A percentile compares a stretch with the other conserved stretches of the same genome.
These are phyloP conservation scores for Solanum appendiculatum DNA, from an alignment of 257 asterid species.

Conservation along the genomic window DNA sequence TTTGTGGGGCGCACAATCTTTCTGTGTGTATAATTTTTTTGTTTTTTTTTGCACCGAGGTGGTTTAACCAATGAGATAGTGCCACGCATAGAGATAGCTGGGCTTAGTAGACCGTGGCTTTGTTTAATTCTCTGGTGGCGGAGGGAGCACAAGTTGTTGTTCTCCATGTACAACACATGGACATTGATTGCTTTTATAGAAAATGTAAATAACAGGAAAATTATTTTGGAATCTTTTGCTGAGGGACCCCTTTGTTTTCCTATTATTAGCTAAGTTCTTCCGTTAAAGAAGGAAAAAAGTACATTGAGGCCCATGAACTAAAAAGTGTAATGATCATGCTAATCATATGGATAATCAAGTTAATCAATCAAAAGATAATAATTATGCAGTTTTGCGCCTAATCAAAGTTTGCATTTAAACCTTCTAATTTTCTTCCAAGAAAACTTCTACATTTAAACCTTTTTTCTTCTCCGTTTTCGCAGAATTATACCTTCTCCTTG, in stretches of 20 bases:
- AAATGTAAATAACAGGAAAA: background rate
- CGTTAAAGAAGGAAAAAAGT: background rate
- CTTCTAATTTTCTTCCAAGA: background rate
- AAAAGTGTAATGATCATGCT: background rate
- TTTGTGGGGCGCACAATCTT: constrained; percentile 23
- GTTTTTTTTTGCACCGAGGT: background rate
- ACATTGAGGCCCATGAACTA: background rate
- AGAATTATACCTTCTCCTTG: constrained; percentile 14
- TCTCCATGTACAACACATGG: background rate
- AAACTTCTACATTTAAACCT: background rate
- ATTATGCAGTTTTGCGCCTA: background rate
- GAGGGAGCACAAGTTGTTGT: background rate
- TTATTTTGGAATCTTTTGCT: background rate
- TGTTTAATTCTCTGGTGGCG: background rate
- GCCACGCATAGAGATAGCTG: background rate
- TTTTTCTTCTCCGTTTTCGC: background rate
- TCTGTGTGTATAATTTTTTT: background rate
- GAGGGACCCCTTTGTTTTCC: background rate
- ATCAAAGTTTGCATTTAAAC: background rate
- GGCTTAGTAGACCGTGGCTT: background rate
- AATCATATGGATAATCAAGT: background rate
- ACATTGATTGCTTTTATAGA: background rate
- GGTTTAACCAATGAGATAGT: background rate
- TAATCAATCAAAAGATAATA: background rate
- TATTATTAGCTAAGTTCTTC: background rate